Conservation (phyloP, 1,284 basidiomycete genomes). For the Retiboletus flavoniger region DNA sequence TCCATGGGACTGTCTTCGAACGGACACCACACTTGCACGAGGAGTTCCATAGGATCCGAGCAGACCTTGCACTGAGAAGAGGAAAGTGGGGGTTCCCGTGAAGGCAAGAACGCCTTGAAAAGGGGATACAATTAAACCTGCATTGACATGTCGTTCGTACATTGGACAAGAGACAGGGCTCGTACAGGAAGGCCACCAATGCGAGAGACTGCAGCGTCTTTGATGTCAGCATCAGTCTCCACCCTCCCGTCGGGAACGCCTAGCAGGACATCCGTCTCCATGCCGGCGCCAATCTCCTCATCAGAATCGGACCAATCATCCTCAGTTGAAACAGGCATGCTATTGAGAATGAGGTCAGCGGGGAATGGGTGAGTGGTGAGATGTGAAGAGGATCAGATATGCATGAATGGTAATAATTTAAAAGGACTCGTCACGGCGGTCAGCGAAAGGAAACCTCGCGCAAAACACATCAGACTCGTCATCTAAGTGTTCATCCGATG, state of each 20-base stretch:
- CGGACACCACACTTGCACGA: constrained; percentile 84
- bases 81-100: constrained; percentile 51
- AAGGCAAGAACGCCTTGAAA: constrained; percentile 57
- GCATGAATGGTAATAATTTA: constrained; percentile 84
- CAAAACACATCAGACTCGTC: constrained; percentile 77
- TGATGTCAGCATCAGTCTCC: constrained; percentile 52
- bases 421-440: constrained; percentile 61
- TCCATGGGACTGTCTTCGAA: constrained; percentile 80
- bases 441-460: constrained; percentile 60
- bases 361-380: constrained; percentile 15
- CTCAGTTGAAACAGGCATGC: constrained; percentile 41
- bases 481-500: constrained; percentile 73
- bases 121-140: constrained; percentile 30
- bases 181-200: constrained; percentile 85
- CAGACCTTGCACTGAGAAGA: constrained; percentile 70
- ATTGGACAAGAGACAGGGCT: constrained; percentile 44
- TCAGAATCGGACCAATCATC: constrained; percentile 80
- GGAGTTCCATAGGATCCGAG: constrained; percentile 67
- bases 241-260: constrained; percentile 75
- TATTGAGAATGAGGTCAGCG: constrained; percentile 21
- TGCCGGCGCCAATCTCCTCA: constrained; percentile 51
- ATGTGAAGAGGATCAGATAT: constrained; percentile 58
- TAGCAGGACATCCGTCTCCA: constrained; percentile 70
- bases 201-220: constrained; percentile 77
- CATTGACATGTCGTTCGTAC: constrained; percentile 33